phyloP scores from a whole-genome alignment of 768 basidiomycete genomes.

The Lactarius evosmus region DNA sequence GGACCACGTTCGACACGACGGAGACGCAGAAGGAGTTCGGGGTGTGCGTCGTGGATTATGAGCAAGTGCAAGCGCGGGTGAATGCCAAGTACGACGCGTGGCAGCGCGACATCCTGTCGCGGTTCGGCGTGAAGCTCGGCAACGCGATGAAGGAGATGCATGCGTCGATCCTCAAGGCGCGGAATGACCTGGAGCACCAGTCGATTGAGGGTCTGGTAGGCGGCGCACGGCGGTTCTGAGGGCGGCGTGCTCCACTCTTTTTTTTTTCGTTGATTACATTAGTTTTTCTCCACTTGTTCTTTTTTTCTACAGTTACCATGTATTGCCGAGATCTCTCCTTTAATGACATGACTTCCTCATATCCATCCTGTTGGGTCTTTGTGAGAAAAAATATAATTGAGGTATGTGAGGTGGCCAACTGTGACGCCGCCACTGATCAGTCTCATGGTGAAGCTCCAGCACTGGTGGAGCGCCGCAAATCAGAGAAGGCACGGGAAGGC shows the following conservation, averaged over 20 bases:
- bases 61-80: conserved; percentile 95
- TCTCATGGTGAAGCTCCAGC: too few relatives aligned
- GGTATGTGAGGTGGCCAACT: not conserved
- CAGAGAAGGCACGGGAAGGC: too few relatives aligned
- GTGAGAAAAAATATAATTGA: not conserved
- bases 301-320: conserved; percentile 16
- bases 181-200: conserved; percentile 94
- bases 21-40: conserved; percentile 92
- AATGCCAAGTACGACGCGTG: conserved; percentile 98
- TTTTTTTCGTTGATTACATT: conserved; percentile 1
- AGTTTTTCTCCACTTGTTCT: not conserved
- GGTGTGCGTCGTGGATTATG: conserved; percentile 93
- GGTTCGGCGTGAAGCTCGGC: conserved; percentile 91
- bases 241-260: not conserved
- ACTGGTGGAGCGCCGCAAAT: too few relatives aligned
- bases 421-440: too few relatives aligned
- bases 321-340: conserved; percentile 23
- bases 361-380: not conserved
- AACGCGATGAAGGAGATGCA: conserved; percentile 98
- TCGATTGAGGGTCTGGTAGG: conserved; percentile 88
- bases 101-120: conserved; percentile 91
- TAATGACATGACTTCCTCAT: conserved; percentile 21
- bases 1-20: conserved; percentile 94
- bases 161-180: conserved; percentile 84
- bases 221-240: conserved; percentile 48